Evolutionary conservation across 1,139 yeast species (phyloP), one percentile per base, ranked within the genome.

Genomic region (Saccharomyces hybrid): DNA sequence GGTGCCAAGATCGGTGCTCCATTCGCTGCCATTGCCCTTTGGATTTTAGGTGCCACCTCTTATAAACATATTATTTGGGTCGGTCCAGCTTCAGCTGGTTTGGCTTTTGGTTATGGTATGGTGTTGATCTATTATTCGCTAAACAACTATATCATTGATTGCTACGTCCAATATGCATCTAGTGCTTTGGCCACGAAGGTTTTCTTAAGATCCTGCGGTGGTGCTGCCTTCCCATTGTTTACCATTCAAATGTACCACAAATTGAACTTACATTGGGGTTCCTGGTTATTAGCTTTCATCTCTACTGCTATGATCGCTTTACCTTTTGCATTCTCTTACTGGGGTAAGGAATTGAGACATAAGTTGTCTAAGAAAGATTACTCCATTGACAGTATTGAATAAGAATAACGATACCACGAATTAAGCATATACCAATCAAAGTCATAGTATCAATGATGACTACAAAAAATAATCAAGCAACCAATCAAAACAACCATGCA

Each of bases 1-100:
- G 96, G 96, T 61, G 95, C 96, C 47, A 84, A 88, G 88, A 75
- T 89, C 60, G 96, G 96, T 53, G 80, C 95, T 32, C 95, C 96
- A 32, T 87, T 88, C 76, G 90, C 96, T 27, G 91, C 95, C 28
- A 83, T 87, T 68, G 87, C 96, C 0, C 74, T 89, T 56, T 89
- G 89, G 75, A 87, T 89, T 62, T 76, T 89, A 54, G 96, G 96
- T 67, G 96, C 96, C 16, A 89, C 96, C 4, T 83, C 95, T 0
- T 82, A 79, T 64, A 80, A 86, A 61, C 84, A 83, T 62, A 79
- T 89, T 59, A 83, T 88, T 57, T 89, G 96, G 96, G 96, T 89
- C 47, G 96, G 96, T 26, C 96, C 96, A 14, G 95, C 96, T 6
- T 86, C 95, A 28, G 79, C 95, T 1, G 96, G 96, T 59, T 71